phyloP scores from a whole-genome alignment of 148 eudicot genomes.

The Camellia lanceoleosa region DNA sequence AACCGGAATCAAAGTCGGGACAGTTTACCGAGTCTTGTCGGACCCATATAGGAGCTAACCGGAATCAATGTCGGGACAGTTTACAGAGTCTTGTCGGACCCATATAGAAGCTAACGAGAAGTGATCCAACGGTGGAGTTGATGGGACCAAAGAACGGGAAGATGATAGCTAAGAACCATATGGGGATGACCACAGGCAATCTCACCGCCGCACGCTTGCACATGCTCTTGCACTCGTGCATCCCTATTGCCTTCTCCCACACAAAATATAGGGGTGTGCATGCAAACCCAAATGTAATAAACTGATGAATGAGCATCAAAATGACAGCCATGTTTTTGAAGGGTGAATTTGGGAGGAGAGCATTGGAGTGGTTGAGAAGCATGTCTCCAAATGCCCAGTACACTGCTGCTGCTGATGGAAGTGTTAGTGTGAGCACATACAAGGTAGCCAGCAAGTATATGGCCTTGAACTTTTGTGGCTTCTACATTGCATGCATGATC shows the following conservation, averaged over 20 bases:
- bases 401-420: slow-evolving; percentile 84
- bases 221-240: slow-evolving; percentile 88
- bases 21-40: no score
- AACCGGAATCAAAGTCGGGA: no score
- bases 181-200: slow-evolving; percentile 81
- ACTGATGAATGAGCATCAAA: slow-evolving; percentile 94
- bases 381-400: slow-evolving; percentile 91
- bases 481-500: slow-evolving; percentile 97
- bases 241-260: slow-evolving; percentile 88
- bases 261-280: slow-evolving; percentile 88
- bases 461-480: slow-evolving; percentile 92
- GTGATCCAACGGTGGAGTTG: slow-evolving; percentile 84
- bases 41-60: no score
- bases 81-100: no score
- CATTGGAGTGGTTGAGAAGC: slow-evolving; percentile 89
- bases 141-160: slow-evolving; percentile 94
- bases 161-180: slow-evolving; percentile 84
- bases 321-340: slow-evolving; percentile 88
- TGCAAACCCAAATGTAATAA: slow-evolving; percentile 88
- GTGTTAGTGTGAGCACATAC: slow-evolving; percentile 75
- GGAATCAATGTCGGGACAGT: no score
- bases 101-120: slow-evolving; percentile 86
- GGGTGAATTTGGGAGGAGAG: slow-evolving; percentile 75
- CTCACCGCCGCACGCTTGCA: slow-evolving; percentile 84
- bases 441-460: slow-evolving; percentile 72